Percentiles rank a stretch among this genome's conserved stretches.
Conservation (phyloP, 2,329 filamentous ascomycete genomes). For the Aspergillus puulaauensis region DNA sequence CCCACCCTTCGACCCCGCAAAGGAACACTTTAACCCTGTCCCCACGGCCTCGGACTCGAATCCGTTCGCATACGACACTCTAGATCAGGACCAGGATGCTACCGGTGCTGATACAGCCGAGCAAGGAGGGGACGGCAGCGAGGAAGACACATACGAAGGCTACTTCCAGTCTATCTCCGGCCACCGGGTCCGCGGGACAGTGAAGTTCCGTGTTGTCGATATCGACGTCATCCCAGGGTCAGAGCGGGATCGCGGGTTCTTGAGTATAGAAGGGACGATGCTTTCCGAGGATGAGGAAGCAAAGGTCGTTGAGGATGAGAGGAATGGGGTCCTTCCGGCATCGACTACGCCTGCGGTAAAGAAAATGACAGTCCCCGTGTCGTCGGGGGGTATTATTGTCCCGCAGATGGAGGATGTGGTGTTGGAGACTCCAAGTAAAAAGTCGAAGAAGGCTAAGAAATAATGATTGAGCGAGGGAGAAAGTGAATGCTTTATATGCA, state of each 20-base stretch:
- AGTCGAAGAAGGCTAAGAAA: conserved; percentile 2
- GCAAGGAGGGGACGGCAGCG: conserved; percentile 45
- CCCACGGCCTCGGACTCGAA: conserved; percentile 33
- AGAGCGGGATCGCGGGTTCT: conserved; percentile 70
- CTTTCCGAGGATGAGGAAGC: conserved; percentile 67
- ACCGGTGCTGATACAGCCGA: conserved; percentile 23
- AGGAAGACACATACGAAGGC: conserved; percentile 58
- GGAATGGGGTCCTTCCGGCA: conserved; percentile 21
- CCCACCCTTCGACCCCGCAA: conserved; percentile 34
- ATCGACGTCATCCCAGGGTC: conserved; percentile 71
- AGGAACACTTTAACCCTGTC: conserved; percentile 42
- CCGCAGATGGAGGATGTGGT: neutral
- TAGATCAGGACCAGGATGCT: conserved; percentile 23
- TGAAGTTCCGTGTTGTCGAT: conserved; percentile 78
- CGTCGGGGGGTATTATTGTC: conserved; percentile 5
- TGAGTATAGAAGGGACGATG: conserved; percentile 88
- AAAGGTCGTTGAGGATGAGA: conserved; percentile 57
- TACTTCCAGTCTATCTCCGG: conserved; percentile 76
- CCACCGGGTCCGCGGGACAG: conserved; percentile 65
- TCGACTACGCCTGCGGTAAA: conserved; percentile 18
- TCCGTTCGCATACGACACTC: conserved; percentile 20
- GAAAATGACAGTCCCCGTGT: conserved; percentile 7
- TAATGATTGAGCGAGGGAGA: neutral
- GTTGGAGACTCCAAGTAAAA: conserved; percentile 9
- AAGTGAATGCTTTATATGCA: conserved; percentile 10